Conservation (phyloP, 768 basidiomycete genomes). For the Russula vinacea region DNA sequence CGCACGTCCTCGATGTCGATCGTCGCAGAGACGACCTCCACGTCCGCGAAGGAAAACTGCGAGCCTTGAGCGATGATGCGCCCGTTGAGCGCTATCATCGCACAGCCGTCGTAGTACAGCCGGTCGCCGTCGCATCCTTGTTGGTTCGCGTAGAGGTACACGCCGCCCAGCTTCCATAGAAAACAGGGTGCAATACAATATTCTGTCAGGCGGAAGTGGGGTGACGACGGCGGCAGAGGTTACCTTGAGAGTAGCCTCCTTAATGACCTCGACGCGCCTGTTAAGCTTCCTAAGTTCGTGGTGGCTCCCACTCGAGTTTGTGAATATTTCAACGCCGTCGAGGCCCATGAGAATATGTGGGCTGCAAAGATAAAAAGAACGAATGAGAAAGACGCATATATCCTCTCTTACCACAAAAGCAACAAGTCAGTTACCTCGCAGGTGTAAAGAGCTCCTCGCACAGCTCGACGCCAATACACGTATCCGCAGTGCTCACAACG, state of each 20-base stretch:
- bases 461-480: constrained; percentile 93
- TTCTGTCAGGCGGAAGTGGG: too few species aligned
- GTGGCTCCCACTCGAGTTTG: constrained; percentile 97
- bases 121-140: constrained; percentile 99
- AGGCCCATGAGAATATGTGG: constrained; percentile 98
- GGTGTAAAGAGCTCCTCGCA: constrained; percentile 99
- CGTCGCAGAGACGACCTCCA: constrained; percentile 94
- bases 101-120: constrained; percentile 96
- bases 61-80: constrained; percentile 90
- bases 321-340: constrained; percentile 98
- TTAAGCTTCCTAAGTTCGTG: constrained; percentile 97
- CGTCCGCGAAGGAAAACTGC: constrained; percentile 93
- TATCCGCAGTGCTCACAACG: constrained; percentile 88
- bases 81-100: constrained; percentile 95
- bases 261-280: constrained; percentile 88
- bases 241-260: constrained; percentile 94
- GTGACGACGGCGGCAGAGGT: not conserved
- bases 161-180: constrained; percentile 67
- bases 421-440: constrained; percentile 59
- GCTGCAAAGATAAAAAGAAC: constrained; percentile 42
- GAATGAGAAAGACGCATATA: not conserved
- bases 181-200: not conserved
- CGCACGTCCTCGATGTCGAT: constrained; percentile 97
- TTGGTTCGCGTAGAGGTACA: constrained; percentile 98
- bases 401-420: not conserved